Evolutionary conservation across 257 asterid species (phyloP).

Genomic region (Nicotiana tomentosiformis): DNA sequence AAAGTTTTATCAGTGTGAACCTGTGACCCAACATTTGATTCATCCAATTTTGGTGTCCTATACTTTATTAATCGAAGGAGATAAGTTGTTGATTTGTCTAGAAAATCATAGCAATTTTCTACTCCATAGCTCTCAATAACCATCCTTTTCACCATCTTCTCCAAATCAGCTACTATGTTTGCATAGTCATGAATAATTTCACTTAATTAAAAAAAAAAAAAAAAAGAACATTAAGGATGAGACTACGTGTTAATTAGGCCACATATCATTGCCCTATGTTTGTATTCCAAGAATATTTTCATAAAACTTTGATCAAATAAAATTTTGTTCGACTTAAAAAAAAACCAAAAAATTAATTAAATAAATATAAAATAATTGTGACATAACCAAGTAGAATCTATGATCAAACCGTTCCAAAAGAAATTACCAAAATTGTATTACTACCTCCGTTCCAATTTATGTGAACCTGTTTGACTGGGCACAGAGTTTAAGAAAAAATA

Average conservation of each 20-base stretch:
- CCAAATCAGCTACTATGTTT: conserved; percentile 28
- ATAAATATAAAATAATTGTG: neutral
- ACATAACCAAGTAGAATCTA: neutral
- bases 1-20: conserved; percentile 52
- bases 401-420: neutral
- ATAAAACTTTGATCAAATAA: neutral
- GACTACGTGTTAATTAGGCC: neutral
- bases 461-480: too few species aligned
- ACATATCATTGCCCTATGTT: neutral
- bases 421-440: too few species aligned
- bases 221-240: neutral
- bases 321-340: neutral
- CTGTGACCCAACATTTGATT: conserved; percentile 24
- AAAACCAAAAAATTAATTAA: neutral
- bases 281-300: neutral
- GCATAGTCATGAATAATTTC: conserved; percentile 26
- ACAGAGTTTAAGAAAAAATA: too few species aligned
- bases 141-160: conserved; percentile 40
- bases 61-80: conserved; percentile 36
- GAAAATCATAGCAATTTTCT: conserved; percentile 13
- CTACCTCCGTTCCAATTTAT: too few species aligned
- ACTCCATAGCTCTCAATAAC: conserved; percentile 29
- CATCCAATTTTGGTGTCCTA: conserved; percentile 14
- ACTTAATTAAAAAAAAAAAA: conserved; percentile 3
- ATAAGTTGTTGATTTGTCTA: conserved; percentile 22